Percentiles rank a stretch among this genome's conserved stretches.
These are phyloP conservation scores for Pyrenophora tritici-repentis DNA, from an alignment of 2,329 filamentous ascomycete genomes.

Conservation along the genomic window DNA sequence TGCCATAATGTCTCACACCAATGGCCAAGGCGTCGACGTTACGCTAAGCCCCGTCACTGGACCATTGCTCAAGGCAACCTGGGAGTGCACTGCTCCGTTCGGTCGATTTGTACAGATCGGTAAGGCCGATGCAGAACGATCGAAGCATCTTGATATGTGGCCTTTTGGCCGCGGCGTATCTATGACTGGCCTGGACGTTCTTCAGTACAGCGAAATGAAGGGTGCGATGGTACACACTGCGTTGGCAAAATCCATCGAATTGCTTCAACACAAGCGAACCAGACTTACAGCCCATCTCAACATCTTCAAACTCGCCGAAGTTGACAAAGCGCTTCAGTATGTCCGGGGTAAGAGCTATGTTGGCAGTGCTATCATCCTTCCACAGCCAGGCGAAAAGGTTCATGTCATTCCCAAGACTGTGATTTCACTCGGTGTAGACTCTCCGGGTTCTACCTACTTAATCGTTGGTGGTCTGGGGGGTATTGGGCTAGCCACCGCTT, in stretches of 20 bases:
- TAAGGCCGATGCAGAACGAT: not conserved
- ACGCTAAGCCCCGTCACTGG: not conserved
- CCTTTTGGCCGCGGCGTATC: not conserved
- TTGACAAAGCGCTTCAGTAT: no score
- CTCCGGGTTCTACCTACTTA: conserved; percentile 24
- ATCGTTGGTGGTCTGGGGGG: conserved; percentile 30
- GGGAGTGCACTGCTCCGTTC: conserved; percentile 4
- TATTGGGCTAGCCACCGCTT: conserved; percentile 22
- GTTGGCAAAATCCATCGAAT: not conserved
- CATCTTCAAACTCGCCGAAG: no score
- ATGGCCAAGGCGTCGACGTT: conserved; percentile 3
- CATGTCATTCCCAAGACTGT: no score
- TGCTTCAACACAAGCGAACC: not conserved
- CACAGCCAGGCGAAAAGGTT: not conserved
- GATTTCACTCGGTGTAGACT: no score
- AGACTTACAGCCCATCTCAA: not conserved
- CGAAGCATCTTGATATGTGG: not conserved
- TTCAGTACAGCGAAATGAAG: conserved; percentile 1
- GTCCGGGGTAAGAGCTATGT: not conserved
- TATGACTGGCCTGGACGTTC: not conserved
- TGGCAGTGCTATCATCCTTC: not conserved
- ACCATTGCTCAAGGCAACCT: not conserved
- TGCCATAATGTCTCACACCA: not conserved
- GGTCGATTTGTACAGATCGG: conserved; percentile 3
- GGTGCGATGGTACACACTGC: not conserved